Percentiles rank a stretch among this genome's conserved stretches.
phyloP scores from a whole-genome alignment of 2,329 filamentous ascomycete species.

The Pochonia chlamydosporia region DNA sequence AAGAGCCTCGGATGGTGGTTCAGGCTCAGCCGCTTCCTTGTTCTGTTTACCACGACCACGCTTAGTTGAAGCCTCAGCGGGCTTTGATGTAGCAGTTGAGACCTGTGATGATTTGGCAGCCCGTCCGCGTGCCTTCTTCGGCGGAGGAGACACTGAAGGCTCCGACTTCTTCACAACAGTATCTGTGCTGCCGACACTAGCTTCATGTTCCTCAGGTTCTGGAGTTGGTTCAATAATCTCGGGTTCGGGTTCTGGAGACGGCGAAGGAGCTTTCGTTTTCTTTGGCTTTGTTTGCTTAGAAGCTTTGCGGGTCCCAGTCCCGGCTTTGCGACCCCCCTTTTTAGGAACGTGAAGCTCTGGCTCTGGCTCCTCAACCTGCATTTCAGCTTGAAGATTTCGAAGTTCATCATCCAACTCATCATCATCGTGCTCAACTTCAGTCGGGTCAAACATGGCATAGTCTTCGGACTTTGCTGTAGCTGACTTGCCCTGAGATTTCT shows the following conservation, averaged over 20 bases:
- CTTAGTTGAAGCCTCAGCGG: conserved; percentile 18
- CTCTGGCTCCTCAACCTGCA: conserved; percentile 31
- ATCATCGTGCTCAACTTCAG: conserved; percentile 38
- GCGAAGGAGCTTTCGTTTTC: conserved; percentile 33
- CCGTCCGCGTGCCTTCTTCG: conserved; percentile 21
- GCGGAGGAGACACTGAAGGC: conserved; percentile 11
- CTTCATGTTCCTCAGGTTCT: conserved; percentile 24
- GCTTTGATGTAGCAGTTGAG: not conserved
- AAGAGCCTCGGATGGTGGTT: not conserved
- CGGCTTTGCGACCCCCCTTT: conserved; percentile 49
- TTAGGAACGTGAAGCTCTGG: conserved; percentile 43
- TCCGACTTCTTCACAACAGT: conserved; percentile 34
- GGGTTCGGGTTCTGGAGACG: conserved; percentile 15
- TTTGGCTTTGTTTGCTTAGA: conserved; percentile 46
- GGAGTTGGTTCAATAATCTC: conserved; percentile 9
- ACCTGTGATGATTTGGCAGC: conserved; percentile 19
- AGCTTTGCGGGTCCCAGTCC: conserved; percentile 40
- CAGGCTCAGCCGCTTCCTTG: conserved; percentile 11
- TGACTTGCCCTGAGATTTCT: conserved; percentile 21
- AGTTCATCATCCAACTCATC: conserved; percentile 46
- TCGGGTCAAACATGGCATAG: conserved; percentile 49
- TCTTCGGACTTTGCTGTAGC: conserved; percentile 26
- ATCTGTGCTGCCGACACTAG: conserved; percentile 34
- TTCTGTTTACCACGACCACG: conserved; percentile 24
- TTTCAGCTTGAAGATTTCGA: conserved; percentile 42